Conservation (phyloP, 768 basidiomycete species). For the Phanerochaete carnosa region DNA sequence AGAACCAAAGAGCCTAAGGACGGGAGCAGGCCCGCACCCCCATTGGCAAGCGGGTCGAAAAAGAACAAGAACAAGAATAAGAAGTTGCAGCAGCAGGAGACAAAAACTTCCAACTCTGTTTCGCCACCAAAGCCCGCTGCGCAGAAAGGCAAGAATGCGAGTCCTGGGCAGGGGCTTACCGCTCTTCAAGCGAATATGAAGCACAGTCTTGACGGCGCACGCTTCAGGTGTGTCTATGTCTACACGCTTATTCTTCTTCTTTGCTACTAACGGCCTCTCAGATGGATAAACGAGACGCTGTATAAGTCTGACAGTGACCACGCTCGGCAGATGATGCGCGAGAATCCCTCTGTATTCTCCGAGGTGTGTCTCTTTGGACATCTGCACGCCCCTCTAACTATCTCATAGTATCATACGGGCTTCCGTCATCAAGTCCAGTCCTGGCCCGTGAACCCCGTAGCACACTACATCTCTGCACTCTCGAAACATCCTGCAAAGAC, state of each 20-base stretch:
- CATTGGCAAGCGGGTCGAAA: background rate
- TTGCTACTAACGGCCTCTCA: constrained; percentile 24
- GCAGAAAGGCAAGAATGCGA: constrained; percentile 5
- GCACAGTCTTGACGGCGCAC: constrained; percentile 79
- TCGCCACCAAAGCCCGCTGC: background rate
- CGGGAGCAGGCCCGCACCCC: background rate
- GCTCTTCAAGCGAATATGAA: constrained; percentile 76
- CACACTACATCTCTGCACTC: constrained; percentile 68
- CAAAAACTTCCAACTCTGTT: constrained; percentile 1
- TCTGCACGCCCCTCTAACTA: background rate
- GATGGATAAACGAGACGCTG: constrained; percentile 88
- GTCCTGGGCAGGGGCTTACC: constrained; percentile 44
- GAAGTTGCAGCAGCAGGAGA: background rate
- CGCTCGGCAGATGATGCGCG: constrained; percentile 78
- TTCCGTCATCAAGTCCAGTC: constrained; percentile 88
- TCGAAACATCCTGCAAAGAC: constrained; percentile 61
- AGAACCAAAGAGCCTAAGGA: background rate
- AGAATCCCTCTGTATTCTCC: constrained; percentile 75
- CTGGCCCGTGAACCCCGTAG: constrained; percentile 95
- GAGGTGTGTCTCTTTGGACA: constrained; percentile 51
- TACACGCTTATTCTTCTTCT: background rate
- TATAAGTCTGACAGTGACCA: constrained; percentile 82
- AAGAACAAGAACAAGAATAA: constrained; percentile 3
- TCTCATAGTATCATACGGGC: constrained; percentile 79
- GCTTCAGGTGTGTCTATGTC: constrained; percentile 63